Evolutionary conservation across 176 grass and related monocot genomes (phyloP).

Genomic region (Aegilops speltoides): DNA sequence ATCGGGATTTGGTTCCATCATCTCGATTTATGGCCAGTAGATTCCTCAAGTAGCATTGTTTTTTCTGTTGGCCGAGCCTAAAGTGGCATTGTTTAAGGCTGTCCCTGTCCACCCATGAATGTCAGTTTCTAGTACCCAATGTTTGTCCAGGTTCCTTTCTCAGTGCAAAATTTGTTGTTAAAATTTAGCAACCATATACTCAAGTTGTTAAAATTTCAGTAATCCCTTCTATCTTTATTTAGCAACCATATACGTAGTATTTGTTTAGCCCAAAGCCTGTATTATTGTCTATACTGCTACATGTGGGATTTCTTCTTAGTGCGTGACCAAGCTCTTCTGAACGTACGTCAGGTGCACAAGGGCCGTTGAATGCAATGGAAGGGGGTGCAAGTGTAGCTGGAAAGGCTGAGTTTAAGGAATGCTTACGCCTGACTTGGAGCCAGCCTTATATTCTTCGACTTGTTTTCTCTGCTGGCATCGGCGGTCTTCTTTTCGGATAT

Average conservation of each 20-base stretch:
- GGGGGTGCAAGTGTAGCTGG: slow-evolving; percentile 49
- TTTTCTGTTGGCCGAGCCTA: neutral
- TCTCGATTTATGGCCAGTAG: neutral
- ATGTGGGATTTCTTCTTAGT: neutral
- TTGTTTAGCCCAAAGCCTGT: neutral
- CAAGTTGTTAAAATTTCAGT: neutral
- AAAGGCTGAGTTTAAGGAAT: slow-evolving; percentile 81
- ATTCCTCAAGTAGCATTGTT: neutral
- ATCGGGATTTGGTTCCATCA: neutral
- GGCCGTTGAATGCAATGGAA: slow-evolving; percentile 55
- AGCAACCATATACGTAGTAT: neutral
- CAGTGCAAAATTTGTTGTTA: too few relatives aligned
- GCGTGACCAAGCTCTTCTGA: neutral
- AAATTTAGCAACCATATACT: too few relatives aligned
- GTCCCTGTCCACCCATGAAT: neutral
- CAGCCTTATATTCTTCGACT: slow-evolving; percentile 91
- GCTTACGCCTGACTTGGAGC: slow-evolving; percentile 68
- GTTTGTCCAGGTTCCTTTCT: neutral
- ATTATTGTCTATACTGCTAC: neutral
- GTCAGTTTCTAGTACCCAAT: neutral
- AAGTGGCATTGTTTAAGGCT: neutral
- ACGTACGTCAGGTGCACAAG: neutral
- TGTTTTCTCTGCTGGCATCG: slow-evolving; percentile 87
- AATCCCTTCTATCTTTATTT: neutral
- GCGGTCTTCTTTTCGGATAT: slow-evolving; percentile 96